These are phyloP conservation scores for Besnoitia besnoiti DNA, from an alignment of 169 alveolate genomes.

Conservation along the genomic window DNA sequence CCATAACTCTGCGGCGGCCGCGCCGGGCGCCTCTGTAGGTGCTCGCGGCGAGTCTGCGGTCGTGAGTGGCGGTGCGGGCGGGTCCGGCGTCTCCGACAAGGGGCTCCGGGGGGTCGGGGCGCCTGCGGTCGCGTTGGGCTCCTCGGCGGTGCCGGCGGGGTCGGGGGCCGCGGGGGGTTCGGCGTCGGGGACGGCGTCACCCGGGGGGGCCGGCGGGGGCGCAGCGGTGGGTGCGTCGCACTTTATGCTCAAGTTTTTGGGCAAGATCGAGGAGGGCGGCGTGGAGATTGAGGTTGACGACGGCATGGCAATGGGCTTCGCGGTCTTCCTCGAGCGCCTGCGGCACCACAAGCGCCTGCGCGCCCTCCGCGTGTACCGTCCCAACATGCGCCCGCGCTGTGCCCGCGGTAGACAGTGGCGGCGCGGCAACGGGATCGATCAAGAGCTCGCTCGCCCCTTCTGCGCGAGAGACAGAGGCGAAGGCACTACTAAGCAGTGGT, in stretches of 20 bases:
- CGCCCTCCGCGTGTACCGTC: neutral
- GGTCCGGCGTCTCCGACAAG: too few species aligned
- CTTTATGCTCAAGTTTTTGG: neutral
- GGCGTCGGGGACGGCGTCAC: neutral
- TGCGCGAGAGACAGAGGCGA: neutral
- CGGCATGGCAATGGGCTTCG: neutral
- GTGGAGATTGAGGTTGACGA: conserved; percentile 29
- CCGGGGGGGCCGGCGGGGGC: neutral
- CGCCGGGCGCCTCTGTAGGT: neutral
- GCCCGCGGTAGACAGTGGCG: neutral
- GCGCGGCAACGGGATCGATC: neutral
- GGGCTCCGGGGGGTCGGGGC: too few species aligned
- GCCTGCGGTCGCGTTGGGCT: too few species aligned
- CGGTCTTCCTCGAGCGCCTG: neutral
- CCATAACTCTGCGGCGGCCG: neutral
- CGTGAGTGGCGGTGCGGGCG: too few species aligned
- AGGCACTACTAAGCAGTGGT: neutral
- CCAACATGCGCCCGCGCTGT: conserved; percentile 4
- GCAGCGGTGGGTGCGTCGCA: neutral
- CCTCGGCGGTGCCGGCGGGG: too few species aligned
- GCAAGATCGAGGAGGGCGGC: neutral
- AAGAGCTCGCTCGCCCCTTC: neutral
- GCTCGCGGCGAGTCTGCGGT: neutral
- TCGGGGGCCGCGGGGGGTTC: too few species aligned
- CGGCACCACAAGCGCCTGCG: conserved; percentile 18